Conservation (phyloP, 225 moss, liverwort and hornwort species). For the Pseudisothecium myosuroides region DNA sequence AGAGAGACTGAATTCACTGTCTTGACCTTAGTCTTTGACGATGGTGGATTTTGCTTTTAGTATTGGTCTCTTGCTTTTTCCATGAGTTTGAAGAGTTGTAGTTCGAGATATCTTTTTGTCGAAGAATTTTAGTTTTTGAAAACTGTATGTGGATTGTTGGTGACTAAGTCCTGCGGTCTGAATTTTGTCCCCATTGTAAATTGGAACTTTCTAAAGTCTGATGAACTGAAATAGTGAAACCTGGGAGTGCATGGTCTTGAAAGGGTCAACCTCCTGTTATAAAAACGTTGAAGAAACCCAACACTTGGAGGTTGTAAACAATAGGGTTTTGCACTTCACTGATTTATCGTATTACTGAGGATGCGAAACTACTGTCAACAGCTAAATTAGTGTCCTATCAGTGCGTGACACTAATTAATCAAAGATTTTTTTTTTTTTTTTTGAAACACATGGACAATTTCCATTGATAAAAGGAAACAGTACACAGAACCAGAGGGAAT, state of each 20-base stretch:
- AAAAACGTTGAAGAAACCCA: neutral
- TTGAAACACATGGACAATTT: too few relatives aligned
- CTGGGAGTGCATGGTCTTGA: neutral
- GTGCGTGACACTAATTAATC: too few relatives aligned
- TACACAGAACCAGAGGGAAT: too few relatives aligned
- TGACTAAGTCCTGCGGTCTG: neutral
- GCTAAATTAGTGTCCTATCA: neutral
- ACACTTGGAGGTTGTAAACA: too few relatives aligned
- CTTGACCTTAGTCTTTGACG: neutral
- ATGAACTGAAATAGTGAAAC: neutral
- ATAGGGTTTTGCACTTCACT: neutral
- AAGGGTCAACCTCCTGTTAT: neutral
- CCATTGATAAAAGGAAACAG: too few relatives aligned
- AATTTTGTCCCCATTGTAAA: neutral
- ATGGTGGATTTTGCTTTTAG: neutral
- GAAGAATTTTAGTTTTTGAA: neutral
- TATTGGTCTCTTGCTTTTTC: neutral
- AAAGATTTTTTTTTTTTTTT: too few relatives aligned
- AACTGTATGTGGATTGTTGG: neutral
- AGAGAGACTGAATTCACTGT: neutral
- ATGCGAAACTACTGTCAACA: neutral
- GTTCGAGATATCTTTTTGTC: neutral
- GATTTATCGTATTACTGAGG: neutral
- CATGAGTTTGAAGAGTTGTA: neutral
- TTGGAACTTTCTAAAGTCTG: neutral